Evolutionary conservation across 2,329 filamentous ascomycete genomes (phyloP), one percentile per base, ranked within the genome.

Genomic region (Talaromyces sp.): DNA sequence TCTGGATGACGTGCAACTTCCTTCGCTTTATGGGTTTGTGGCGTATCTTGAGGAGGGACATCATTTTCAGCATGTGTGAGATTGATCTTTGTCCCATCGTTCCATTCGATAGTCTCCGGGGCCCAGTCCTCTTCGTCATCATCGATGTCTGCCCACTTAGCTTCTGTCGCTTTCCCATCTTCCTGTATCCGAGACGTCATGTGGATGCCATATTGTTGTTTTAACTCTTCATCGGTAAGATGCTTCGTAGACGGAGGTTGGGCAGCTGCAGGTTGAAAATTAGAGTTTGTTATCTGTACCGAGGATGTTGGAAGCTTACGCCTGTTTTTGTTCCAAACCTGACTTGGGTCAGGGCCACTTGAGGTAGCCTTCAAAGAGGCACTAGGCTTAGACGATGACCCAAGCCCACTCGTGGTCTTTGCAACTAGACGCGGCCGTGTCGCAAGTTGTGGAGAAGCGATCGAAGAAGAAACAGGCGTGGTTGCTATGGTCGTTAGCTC

Each of bases 291-390:
- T 27, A 42, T 55, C 47, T 50, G 44, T 28, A 44, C 5, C 10
- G 50, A n/a, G 16, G 16, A 9, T 44, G 40, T 23, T 33, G 52
- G 59, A 31, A n/a, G 61, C 79, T 69, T 79, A 81, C 85, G 85
- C 75, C 85, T 81, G 70, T 88, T 89, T 75, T 87, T 88, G 70
- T 89, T 89, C 86, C 86, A 89, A 57, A 89, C 86, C 73, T 87
- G 86, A 73, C 81, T 87, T n/a, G 84, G 84, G 74, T 88, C 85
- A 56, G 86, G 85, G n/a, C 83, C 84, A 66, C 74, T 73, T 64
- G 73, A 73, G 59, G 80, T 79, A 61, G 78, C 78, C 63, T 78
- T 76, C 55, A 76, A 78, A 60, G 70, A 74, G 61, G 82, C 74
- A 56, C 77, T 76, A 28, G 79, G 67, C 62, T 83, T 84, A 42